Evolutionary conservation across 441 rosid genomes (phyloP), one percentile per base, ranked within the genome.

Genomic region (Aleurites moluccanus): DNA sequence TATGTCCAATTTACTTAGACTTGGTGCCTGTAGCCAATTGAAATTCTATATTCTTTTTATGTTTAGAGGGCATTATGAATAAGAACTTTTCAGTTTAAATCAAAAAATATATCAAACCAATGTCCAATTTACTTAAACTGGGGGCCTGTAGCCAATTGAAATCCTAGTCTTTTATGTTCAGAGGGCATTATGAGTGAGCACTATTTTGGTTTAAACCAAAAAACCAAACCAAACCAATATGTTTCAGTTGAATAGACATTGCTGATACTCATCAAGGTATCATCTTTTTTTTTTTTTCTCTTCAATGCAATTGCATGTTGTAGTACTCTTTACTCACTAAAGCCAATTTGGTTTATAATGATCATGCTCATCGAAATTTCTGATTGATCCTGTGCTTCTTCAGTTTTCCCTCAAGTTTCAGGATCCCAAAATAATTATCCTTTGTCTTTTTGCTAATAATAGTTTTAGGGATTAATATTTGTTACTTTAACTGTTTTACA

Each of bases 401-500:
- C 47, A 55, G 18, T 33, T 45, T 28, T 13, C 16, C 65, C 23
- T 18, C 1, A 42, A 30, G 38, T 25, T 49, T 15, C 13, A 8
- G 71, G 16, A 38, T 78, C 27, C 28, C 40, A 23, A 49, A 47
- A 38, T 61, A 56, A 23, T 33, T n/a, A n/a, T 44, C 72, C 3
- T 18, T 68, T 47, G 11, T 20, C 66, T 40, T 57, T 35, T 55
- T 20, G 16, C 10, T 52, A 61, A 61, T 23, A 16, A 14, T 21
- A 20, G 44, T 25, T 14, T 18, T 63, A 28, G 45, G 38, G 9
- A 20, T 55, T 25, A 6, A 64, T 55, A 33, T 69, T 56, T 69
- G 28, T 76, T 18, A 1, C 40, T 82, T 30, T 16, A 44, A 4
- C 20, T 67, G 27, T 72, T 38, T 0, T 78, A 69, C 85, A 94